Conservation (phyloP, 2,329 filamentous ascomycete species). For the Penicillium sp. region DNA sequence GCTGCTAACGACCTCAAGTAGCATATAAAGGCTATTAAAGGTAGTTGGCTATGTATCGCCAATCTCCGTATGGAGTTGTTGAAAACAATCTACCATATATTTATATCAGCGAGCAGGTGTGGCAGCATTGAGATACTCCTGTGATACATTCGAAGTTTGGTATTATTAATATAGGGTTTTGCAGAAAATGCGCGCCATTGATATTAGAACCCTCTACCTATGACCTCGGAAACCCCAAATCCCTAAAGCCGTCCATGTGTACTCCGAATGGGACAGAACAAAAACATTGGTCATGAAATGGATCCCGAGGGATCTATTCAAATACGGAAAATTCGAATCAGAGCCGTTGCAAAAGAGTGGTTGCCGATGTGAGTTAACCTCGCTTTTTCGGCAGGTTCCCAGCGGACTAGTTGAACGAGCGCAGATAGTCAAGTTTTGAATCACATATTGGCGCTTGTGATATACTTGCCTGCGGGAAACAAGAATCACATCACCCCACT, state of each 20-base stretch:
- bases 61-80: neutral
- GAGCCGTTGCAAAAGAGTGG: neutral
- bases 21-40: neutral
- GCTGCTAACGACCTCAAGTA: neutral
- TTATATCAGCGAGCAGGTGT: neutral
- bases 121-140: neutral
- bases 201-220: neutral
- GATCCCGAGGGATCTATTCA: neutral
- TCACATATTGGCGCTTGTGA: conserved; percentile 7
- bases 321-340: neutral
- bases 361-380: neutral
- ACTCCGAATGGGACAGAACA: neutral
- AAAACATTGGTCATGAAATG: neutral
- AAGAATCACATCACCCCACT: conserved; percentile 11
- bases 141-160: neutral
- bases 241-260: neutral
- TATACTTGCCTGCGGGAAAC: conserved; percentile 8
- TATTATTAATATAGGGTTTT: neutral
- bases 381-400: neutral
- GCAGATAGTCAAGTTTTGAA: conserved; percentile 9
- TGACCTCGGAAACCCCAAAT: neutral
- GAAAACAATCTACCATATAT: neutral
- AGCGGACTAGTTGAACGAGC: neutral
- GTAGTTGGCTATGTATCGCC: neutral
- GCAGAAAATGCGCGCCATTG: neutral